Evolutionary conservation across 768 basidiomycete genomes (phyloP).

Genomic region (Leccinum fibrillosum): DNA sequence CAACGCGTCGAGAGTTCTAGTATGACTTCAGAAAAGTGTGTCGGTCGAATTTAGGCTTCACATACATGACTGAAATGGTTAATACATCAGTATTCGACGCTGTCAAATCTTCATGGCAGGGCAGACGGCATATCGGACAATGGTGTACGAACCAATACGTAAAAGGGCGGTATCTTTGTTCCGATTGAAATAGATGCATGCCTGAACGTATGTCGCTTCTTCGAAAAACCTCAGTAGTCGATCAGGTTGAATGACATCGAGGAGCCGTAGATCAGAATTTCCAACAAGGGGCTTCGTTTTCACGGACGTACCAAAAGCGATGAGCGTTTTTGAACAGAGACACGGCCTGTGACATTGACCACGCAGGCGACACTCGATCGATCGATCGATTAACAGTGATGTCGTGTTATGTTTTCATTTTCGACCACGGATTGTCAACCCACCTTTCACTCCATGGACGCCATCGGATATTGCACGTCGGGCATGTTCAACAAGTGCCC

Average conservation of each 20-base stretch:
- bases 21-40: neutral
- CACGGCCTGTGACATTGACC: too few relatives aligned
- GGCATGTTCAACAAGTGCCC: neutral
- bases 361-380: neutral
- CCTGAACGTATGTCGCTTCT: neutral
- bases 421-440: neutral
- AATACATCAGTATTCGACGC: neutral
- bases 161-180: neutral
- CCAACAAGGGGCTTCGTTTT: neutral
- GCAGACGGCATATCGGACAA: neutral
- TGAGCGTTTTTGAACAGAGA: neutral
- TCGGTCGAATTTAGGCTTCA: neutral
- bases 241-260: neutral
- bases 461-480: neutral
- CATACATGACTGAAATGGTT: neutral
- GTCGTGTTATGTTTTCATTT: neutral
- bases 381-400: neutral
- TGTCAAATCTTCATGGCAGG: neutral
- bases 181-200: conserved; percentile 1
- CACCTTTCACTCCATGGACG: neutral
- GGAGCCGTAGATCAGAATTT: neutral
- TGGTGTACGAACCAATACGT: neutral
- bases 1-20: neutral
- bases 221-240: conserved; percentile 1
- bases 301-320: neutral